These are phyloP conservation scores for Gastrodia elata DNA, from an alignment of 106 monocot species.

Conservation along the genomic window DNA sequence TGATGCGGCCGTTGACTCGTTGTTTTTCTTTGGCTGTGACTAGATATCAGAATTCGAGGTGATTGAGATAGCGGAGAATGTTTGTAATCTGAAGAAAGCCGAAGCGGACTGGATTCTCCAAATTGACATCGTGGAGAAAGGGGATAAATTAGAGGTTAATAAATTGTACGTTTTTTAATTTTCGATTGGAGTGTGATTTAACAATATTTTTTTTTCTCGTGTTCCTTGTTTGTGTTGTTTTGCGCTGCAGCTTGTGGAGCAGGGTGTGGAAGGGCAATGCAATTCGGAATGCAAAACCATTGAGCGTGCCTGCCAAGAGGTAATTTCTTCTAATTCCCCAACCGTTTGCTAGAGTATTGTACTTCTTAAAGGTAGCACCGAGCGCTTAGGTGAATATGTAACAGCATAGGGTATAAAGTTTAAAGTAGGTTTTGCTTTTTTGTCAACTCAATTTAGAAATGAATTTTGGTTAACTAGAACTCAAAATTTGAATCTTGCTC, in stretches of 20 bases:
- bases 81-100: conserved; percentile 94
- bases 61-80: conserved; percentile 93
- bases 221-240: conserved; percentile 3
- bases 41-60: conserved; percentile 89
- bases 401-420: too few relatives aligned
- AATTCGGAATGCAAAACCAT: conserved; percentile 94
- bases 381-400: background rate
- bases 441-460: background rate
- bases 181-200: background rate
- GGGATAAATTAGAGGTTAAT: conserved; percentile 72
- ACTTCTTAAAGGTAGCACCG: background rate
- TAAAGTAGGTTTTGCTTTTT: background rate
- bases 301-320: conserved; percentile 95
- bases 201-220: background rate
- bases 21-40: background rate
- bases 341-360: background rate
- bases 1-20: background rate
- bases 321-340: conserved; percentile 5
- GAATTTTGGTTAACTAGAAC: background rate
- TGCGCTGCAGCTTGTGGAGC: conserved; percentile 78
- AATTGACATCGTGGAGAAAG: conserved; percentile 94
- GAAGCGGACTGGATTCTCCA: conserved; percentile 96
- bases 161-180: background rate
- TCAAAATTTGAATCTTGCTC: background rate
- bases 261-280: conserved; percentile 81